Conservation (phyloP, 1,284 basidiomycete species). For the Cryptococcus jaspeensis region DNA sequence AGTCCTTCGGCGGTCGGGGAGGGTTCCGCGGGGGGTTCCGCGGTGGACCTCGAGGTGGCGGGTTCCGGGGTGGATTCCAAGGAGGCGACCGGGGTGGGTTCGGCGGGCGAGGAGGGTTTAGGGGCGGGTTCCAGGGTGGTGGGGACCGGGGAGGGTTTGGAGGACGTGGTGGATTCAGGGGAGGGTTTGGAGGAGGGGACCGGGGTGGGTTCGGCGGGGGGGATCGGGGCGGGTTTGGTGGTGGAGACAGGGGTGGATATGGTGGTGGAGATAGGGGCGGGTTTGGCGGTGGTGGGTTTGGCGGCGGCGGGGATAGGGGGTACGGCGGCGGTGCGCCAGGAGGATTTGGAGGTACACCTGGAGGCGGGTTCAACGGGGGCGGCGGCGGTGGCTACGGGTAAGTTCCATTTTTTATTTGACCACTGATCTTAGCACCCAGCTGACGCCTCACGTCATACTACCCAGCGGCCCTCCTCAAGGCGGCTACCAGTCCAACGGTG, state of each 20-base stretch:
- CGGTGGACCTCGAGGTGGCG: conserved; percentile 36
- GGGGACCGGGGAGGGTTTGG: conserved; percentile 31
- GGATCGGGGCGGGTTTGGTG: conserved; percentile 15
- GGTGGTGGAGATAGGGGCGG: conserved; percentile 9
- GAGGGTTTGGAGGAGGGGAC: conserved; percentile 18
- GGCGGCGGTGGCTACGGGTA: conserved; percentile 17
- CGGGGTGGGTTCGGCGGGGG: conserved; percentile 24
- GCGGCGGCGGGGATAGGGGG: conserved; percentile 25
- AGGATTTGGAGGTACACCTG: conserved; percentile 11
- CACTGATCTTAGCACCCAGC: neutral
- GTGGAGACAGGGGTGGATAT: conserved; percentile 8
- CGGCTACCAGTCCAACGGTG: neutral
- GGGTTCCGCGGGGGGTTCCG: conserved; percentile 7
- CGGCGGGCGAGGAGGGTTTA: conserved; percentile 36
- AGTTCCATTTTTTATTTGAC: neutral
- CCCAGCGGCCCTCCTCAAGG: conserved; percentile 9
- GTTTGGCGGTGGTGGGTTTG: conserved; percentile 20
- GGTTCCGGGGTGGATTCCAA: conserved; percentile 28
- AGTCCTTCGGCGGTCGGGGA: conserved; percentile 15
- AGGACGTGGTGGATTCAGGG: conserved; percentile 33
- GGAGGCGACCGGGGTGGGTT: conserved; percentile 38
- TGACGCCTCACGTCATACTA: neutral
- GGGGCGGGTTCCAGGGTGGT: conserved; percentile 18
- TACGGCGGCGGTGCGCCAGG: conserved; percentile 25
- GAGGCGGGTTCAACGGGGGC: conserved; percentile 7